Percentiles rank a stretch among this genome's conserved stretches.
These are phyloP conservation scores for Cyclotella cryptica DNA, from an alignment of 108 stramenopile genomes.

Conservation along the genomic window DNA sequence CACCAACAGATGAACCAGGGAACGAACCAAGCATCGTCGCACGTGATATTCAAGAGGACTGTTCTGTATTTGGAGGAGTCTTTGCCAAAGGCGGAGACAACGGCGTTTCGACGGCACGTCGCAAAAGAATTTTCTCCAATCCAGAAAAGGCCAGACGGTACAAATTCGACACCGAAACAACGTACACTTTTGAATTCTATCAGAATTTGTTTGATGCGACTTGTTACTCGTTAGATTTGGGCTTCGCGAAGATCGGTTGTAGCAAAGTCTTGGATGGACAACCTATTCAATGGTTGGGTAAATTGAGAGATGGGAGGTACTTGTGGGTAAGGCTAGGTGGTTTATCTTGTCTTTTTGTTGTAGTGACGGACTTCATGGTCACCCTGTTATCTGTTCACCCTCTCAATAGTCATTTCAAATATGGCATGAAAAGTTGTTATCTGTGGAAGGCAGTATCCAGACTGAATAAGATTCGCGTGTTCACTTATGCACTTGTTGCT, in stretches of 20 bases:
- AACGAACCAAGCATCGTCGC: constrained; percentile 53
- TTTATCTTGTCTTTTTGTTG: neutral
- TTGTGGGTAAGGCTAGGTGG: constrained; percentile 38
- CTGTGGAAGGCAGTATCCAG: neutral
- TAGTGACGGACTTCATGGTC: neutral
- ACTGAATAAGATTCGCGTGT: neutral
- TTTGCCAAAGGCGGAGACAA: constrained; percentile 40
- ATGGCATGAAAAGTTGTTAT: constrained; percentile 52
- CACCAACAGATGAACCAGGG: constrained; percentile 42
- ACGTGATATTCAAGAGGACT: constrained; percentile 48
- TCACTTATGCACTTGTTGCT: no score
- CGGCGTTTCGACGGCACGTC: constrained; percentile 30
- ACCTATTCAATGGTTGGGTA: constrained; percentile 60
- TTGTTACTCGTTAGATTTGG: constrained; percentile 52
- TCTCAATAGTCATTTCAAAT: constrained; percentile 48
- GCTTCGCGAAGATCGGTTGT: constrained; percentile 52
- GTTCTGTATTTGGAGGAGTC: constrained; percentile 49
- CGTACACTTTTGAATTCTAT: constrained; percentile 67
- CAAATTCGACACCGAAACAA: constrained; percentile 54
- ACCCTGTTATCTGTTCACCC: neutral
- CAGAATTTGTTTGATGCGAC: constrained; percentile 53
- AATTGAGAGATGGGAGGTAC: constrained; percentile 51
- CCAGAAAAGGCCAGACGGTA: constrained; percentile 30
- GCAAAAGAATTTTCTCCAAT: constrained; percentile 50
- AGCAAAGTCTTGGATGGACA: constrained; percentile 50